phyloP scores from a whole-genome alignment of 257 asterid genomes.

The Solanum sejunctum region DNA sequence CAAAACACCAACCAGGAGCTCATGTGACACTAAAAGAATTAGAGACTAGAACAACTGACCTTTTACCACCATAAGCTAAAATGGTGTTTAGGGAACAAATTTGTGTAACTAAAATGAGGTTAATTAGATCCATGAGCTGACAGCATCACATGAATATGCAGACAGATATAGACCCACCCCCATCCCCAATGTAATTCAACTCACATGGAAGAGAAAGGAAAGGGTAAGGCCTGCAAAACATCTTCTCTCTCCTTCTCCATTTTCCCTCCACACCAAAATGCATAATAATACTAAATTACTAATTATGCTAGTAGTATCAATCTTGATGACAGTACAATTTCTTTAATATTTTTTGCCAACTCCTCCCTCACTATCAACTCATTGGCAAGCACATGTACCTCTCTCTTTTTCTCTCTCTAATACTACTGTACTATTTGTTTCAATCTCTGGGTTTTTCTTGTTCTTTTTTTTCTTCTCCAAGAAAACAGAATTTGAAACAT shows the following conservation, averaged over 20 bases:
- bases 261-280: background rate
- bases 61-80: background rate
- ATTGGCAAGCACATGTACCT: constrained; percentile 12
- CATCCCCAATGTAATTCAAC: constrained; percentile 5
- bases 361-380: background rate
- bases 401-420: background rate
- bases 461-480: background rate
- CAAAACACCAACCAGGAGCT: too few species aligned
- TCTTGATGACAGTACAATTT: background rate
- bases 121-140: constrained; percentile 22
- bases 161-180: constrained; percentile 44
- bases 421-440: background rate
- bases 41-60: background rate
- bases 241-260: background rate
- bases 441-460: background rate
- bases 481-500: background rate
- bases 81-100: background rate
- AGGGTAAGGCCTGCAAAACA: constrained; percentile 15
- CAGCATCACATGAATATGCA: constrained; percentile 54
- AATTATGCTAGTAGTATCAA: background rate
- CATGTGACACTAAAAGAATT: background rate
- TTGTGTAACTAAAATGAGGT: background rate
- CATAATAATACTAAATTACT: background rate
- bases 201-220: constrained; percentile 38
- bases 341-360: constrained; percentile 8